Percentiles rank a stretch among this genome's conserved stretches.
These are phyloP conservation scores for Fusarium falciforme DNA, from an alignment of 2,329 filamentous ascomycete species.

Conservation along the genomic window DNA sequence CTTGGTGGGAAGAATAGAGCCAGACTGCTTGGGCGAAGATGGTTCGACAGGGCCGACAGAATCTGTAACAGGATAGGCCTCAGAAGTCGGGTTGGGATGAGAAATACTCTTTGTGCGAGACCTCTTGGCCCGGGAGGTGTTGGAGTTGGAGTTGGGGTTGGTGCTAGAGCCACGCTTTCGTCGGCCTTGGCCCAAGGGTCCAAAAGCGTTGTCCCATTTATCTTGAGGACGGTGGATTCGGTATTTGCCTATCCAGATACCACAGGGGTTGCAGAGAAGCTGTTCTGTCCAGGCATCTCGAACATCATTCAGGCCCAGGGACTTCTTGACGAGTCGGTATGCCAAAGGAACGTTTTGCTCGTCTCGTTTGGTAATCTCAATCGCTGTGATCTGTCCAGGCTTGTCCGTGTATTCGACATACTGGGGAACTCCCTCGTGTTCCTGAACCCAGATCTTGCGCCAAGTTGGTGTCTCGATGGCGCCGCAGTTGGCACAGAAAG, in stretches of 20 bases:
- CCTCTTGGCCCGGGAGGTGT: conserved; percentile 58
- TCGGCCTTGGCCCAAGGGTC: conserved; percentile 63
- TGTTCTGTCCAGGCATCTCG: conserved; percentile 76
- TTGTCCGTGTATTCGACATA: conserved; percentile 79
- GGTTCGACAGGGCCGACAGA: conserved; percentile 60
- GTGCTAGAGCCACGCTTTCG: conserved; percentile 60
- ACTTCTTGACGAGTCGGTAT: conserved; percentile 85
- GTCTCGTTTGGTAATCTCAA: conserved; percentile 74
- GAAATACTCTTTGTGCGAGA: conserved; percentile 60
- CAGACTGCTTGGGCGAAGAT: conserved; percentile 46
- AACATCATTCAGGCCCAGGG: conserved; percentile 69
- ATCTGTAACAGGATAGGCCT: conserved; percentile 66
- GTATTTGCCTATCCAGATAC: conserved; percentile 93
- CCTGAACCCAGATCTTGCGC: conserved; percentile 91
- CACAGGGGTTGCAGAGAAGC: conserved; percentile 93
- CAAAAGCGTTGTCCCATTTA: conserved; percentile 79
- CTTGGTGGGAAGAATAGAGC: conserved; percentile 31
- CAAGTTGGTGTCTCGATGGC: conserved; percentile 96
- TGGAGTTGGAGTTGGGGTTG: conserved; percentile 52
- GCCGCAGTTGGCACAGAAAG: conserved; percentile 92
- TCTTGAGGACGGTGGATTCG: conserved; percentile 85
- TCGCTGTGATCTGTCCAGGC: conserved; percentile 78
- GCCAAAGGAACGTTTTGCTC: conserved; percentile 70
- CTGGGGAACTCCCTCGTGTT: conserved; percentile 75
- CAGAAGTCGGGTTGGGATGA: conserved; percentile 61